A percentile compares a stretch with the other conserved stretches of the same genome.
phyloP scores from a whole-genome alignment of 208 protist genomes.

The Wallacemonas collosoma region DNA sequence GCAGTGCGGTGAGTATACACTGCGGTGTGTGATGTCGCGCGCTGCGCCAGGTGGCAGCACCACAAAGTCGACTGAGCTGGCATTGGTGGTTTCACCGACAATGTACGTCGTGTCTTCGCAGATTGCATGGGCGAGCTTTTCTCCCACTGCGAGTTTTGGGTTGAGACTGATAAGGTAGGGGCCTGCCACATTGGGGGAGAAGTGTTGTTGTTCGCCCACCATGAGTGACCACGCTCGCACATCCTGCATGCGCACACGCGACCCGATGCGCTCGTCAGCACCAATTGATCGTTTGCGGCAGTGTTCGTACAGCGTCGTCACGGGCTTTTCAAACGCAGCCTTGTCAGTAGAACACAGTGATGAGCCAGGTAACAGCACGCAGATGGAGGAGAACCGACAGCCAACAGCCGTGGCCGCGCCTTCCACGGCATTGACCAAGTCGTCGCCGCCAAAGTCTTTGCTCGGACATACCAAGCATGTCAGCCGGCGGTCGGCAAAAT shows the following conservation, averaged over 20 bases:
- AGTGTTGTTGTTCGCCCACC: conserved; percentile 51
- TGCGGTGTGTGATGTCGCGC: conserved; percentile 30
- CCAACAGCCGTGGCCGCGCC: conserved; percentile 34
- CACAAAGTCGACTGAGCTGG: conserved; percentile 52
- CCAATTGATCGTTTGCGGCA: conserved; percentile 32
- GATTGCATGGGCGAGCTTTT: conserved; percentile 68
- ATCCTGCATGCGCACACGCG: conserved; percentile 41
- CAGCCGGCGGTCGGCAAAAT: conserved; percentile 47
- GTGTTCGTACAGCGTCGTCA: conserved; percentile 10
- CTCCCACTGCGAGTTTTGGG: conserved; percentile 48
- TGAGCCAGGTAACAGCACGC: conserved; percentile 32
- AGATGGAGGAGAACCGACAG: conserved; percentile 42
- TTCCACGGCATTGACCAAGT: conserved; percentile 37
- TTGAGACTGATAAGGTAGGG: conserved; percentile 70
- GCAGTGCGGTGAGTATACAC: conserved; percentile 69
- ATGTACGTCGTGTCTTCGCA: conserved; percentile 46
- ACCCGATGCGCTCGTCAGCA: conserved; percentile 35
- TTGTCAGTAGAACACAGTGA: conserved; percentile 21
- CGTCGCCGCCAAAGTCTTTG: conserved; percentile 24
- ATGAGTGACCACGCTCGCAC: conserved; percentile 62
- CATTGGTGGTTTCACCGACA: conserved; percentile 43
- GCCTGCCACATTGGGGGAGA: conserved; percentile 40
- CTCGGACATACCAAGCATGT: conserved; percentile 46
- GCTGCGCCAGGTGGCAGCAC: conserved; percentile 38
- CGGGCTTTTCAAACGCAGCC: conserved; percentile 7